phyloP scores from a whole-genome alignment of 2,329 filamentous ascomycete genomes.

The Calonectria pauciramosa region DNA sequence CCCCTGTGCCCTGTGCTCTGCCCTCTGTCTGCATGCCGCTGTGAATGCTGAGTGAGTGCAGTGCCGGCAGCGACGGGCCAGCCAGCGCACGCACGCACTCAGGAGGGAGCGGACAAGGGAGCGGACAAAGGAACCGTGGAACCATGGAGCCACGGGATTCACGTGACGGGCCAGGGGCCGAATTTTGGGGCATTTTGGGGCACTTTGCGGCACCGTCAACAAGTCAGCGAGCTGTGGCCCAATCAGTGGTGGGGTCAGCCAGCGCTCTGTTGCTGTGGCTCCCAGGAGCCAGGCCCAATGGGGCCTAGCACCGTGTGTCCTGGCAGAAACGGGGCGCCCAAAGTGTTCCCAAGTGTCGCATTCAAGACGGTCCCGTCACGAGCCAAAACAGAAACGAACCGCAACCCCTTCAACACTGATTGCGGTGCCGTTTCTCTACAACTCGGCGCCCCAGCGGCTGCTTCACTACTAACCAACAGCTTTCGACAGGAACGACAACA shows the following conservation, averaged over 20 bases:
- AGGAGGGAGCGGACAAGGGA: too few relatives aligned
- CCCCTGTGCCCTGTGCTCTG: not conserved
- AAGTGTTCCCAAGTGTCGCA: constrained; percentile 43
- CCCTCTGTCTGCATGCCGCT: not conserved
- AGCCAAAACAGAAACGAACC: constrained; percentile 42
- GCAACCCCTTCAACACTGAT: constrained; percentile 39
- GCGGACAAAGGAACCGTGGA: not conserved
- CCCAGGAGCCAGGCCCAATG: constrained; percentile 41
- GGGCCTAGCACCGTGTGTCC: constrained; percentile 38
- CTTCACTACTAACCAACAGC: constrained; percentile 42
- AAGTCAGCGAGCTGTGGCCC: constrained; percentile 1
- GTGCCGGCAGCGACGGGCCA: not conserved
- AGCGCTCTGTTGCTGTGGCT: constrained; percentile 50
- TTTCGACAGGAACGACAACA: constrained; percentile 8
- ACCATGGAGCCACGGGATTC: constrained; percentile 10
- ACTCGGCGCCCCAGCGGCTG: constrained; percentile 46
- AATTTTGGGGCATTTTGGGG: not conserved
- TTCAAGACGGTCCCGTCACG: constrained; percentile 45
- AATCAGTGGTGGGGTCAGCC: constrained; percentile 38
- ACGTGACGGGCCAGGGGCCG: constrained; percentile 34
- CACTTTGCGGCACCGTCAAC: not conserved
- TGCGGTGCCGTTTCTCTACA: constrained; percentile 44
- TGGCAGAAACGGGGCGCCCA: constrained; percentile 44
- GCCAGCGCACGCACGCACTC: not conserved
- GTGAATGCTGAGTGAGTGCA: not conserved